Evolutionary conservation across 2,329 filamentous ascomycete species (phyloP), one percentile per base, ranked within the genome.

Genomic region (Fusarium sp.): DNA sequence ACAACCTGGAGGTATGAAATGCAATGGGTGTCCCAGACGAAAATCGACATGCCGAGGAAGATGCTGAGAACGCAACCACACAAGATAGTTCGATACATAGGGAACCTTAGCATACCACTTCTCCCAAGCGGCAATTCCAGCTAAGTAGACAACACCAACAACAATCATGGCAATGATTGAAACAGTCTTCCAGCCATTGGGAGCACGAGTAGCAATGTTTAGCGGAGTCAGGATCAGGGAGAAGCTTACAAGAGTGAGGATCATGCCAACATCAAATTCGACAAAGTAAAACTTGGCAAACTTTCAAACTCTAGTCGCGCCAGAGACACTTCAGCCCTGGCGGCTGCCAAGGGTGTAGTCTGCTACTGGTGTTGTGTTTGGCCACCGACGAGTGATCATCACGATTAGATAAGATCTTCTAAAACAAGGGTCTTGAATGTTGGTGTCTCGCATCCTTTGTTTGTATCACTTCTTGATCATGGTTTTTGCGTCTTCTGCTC

Each of bases 221-320:
- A 91, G 85, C 0, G 89, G 88, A 3, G 91, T 87, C 85, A 87
- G 77, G 20, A 88, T 79, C 41, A 88, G 78, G 23, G 81, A 81
- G 61, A 85, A 83, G 10, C 84, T 81, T 7, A 79, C 82, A 32
- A 85, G 83, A 58, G 86, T 76, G 44, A 88, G 76, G n/a, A 87
- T 68, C 60, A 86, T 79, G 4, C 86, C 86, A 10, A 86, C 79
- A 20, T 74, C 72, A 44, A 74, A 74, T 48, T 74, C 66, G n/a
- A 71, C 56, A 9, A 71, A 52, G 33, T 70, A 68, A 48, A 66
- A 45, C 20, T 68, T 72, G n/a, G 85, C 65, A 4, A 81, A 84
- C 64, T 88, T 79, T 23, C 73, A 51, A 3, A 77, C 22, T 3
- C 79, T 84, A 9, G 22, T 22, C 22, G 22, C 22, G 22, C 6